Base-by-base conservation (phyloP, 257 asterid species). In the Anisodus tanguticus region DNA sequence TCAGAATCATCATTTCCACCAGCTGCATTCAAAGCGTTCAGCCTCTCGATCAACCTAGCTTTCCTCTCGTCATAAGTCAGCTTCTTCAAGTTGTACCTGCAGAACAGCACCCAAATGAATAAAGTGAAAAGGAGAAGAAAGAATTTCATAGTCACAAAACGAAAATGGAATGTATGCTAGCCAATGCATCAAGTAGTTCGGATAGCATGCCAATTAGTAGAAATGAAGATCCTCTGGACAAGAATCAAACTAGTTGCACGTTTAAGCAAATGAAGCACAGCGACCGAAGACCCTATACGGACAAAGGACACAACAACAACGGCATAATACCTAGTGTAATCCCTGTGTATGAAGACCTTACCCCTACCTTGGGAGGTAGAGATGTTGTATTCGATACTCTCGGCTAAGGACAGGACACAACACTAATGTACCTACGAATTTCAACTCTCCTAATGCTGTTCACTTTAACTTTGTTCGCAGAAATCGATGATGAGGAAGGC, bases 41-140 rank as follows among this genome's bases (percentile, higher is more conserved):
- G 87, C 91, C 97, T 87, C 90, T 93, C 94, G 22, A 94, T 86
- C 93, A 94, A 83, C 89, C 83, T 90, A 6, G 85, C 86, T 90
- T 86, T 93, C 90, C 95, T 93, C 90, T 94, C 94, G 60, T 93
- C 94, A 19, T 91, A 94, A 0, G 95, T 94, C 26, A 94, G 85
- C 92, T 92, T 94, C 93, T 91, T 93, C 0, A 90, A 91, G 91
- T 93, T 94, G 94, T 78, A 91, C 88, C 96, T 93, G 87, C 69
- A 87, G 37, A 35, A 15, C 64, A 53, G 19, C 47, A 45, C 47
- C 15, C 26, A 51, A 4, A 9, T n/a, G 11, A 59, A 2, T 59
- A 31, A 31, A 31, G 35, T 31, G 35, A 31, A 31, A 31, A 31
- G 35, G 35, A 31, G 35, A 31, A 31, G 35, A 31, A 31, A 31